Base-by-base conservation (phyloP, 495 filamentous ascomycete species). In the Podospora pseudocomata region DNA sequence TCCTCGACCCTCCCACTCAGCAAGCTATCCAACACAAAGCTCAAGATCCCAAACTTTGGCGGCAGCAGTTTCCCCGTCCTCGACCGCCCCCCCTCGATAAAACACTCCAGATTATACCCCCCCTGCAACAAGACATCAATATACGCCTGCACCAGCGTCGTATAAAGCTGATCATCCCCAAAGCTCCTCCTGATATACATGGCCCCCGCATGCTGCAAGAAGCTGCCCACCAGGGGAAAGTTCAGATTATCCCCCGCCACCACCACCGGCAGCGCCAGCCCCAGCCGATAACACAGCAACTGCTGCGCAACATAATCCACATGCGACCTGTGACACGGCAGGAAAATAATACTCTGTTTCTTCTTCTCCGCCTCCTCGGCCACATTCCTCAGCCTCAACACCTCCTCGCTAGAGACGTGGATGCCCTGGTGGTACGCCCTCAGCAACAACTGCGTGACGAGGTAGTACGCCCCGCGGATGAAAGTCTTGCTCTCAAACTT, bases 351-450 rank as follows among this genome's bases (percentile, higher is more conserved):
- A 63, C 92, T 96, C 76, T 97, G 93, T 77, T 96, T 96, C 71
- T 94, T 91, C 73, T 86, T 85, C 55, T 88, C 88, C 1, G 95
- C 94, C 75, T 90, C 81, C 71, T 92, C 87, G 6, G 95, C 95
- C 23, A 97, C 91, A 2, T 83, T 88, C 55, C 94, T 82, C 62
- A 99, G 76, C 19, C 92, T 86, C 55, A 95, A 75, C 53, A 99
- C 91, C 79, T 99, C 95, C 75, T 97, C 92, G 74, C 91, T 95
- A 7, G 92, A 96, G 23, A 97, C 92, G 76, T 98, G 95, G 63
- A 99, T 95, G n/a, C 92, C 95, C 80, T 97, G 94, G 75, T 97
- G 92, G 80, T 99, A 99, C 15, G 94, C 93, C 67, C 95, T 85
- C 15, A 93, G 93, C 66, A 97, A 82, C 54, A 97, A 84, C 77